A percentile compares a stretch with the other conserved stretches of the same genome.
phyloP scores from a whole-genome alignment of 2,329 filamentous ascomycete species.

The Magnaporthiopsis poae region DNA sequence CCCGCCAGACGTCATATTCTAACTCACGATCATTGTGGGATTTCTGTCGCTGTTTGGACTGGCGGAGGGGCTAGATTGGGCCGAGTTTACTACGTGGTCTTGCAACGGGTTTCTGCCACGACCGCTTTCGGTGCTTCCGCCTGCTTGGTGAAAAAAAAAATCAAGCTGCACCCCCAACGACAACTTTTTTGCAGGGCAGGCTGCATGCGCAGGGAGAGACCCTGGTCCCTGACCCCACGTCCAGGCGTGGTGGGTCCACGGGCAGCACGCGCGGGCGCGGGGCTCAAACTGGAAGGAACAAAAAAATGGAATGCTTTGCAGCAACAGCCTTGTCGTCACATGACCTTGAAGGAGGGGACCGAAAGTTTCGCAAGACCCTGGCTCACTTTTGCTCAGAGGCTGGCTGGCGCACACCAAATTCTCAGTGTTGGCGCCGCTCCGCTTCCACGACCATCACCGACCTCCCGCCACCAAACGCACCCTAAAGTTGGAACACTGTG shows the following conservation, averaged over 20 bases:
- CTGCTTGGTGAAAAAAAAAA: not conserved
- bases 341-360: not conserved
- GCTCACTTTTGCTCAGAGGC: not conserved
- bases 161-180: not conserved
- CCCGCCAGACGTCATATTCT: no score
- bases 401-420: not conserved
- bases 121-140: not conserved
- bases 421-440: not conserved
- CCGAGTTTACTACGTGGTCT: not conserved
- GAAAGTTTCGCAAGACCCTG: not conserved
- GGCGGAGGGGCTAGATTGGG: not conserved
- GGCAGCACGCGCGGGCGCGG: no score
- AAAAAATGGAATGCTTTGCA: constrained; percentile 5
- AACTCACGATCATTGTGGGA: constrained; percentile 14
- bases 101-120: not conserved
- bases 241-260: not conserved
- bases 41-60: not conserved
- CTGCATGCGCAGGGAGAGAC: not conserved
- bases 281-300: constrained; percentile 2
- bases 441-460: not conserved
- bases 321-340: not conserved
- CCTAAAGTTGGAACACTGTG: not conserved
- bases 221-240: not conserved
- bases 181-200: constrained; percentile 4
- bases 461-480: not conserved